Percentiles rank a stretch among this genome's conserved stretches.
phyloP scores from a whole-genome alignment of 2,329 filamentous ascomycete genomes.

The Curvularia eragrostidis region DNA sequence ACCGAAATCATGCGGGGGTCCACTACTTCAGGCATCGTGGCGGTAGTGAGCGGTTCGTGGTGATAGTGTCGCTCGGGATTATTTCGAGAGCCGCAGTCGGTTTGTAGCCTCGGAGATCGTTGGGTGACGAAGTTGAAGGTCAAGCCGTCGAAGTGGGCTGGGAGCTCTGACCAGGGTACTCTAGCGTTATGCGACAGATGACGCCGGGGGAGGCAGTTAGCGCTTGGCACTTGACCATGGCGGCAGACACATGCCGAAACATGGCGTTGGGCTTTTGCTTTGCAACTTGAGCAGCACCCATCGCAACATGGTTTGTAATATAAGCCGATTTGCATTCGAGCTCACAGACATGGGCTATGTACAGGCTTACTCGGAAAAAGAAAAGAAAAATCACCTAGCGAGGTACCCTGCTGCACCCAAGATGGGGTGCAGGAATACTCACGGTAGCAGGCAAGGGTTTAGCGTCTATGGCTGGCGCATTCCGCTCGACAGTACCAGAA shows the following conservation, averaged over 20 bases:
- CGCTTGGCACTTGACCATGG: slow-evolving; percentile 10
- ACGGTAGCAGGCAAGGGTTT: background rate
- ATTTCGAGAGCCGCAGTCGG: slow-evolving; percentile 28
- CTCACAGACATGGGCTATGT: background rate
- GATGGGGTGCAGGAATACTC: background rate
- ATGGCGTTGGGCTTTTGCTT: background rate
- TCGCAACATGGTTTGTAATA: background rate
- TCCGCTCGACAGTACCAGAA: background rate
- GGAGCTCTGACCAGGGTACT: slow-evolving; percentile 32
- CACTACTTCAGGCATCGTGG: slow-evolving; percentile 48
- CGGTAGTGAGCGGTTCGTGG: slow-evolving; percentile 30
- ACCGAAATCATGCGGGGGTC: slow-evolving; percentile 63
- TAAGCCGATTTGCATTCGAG: too few relatives aligned
- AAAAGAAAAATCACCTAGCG: background rate
- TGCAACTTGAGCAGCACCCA: background rate
- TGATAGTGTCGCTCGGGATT: slow-evolving; percentile 27
- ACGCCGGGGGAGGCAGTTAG: slow-evolving; percentile 14
- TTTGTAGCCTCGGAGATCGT: slow-evolving; percentile 26
- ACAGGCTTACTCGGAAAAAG: background rate
- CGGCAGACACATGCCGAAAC: slow-evolving; percentile 1
- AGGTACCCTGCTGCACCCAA: background rate
- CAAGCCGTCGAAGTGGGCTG: slow-evolving; percentile 35
- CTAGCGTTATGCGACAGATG: slow-evolving; percentile 21
- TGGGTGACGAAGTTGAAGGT: slow-evolving; percentile 35
- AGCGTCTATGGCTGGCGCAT: background rate